Evolutionary conservation across 257 asterid species (phyloP).

Genomic region (Nicotiana knightiana): DNA sequence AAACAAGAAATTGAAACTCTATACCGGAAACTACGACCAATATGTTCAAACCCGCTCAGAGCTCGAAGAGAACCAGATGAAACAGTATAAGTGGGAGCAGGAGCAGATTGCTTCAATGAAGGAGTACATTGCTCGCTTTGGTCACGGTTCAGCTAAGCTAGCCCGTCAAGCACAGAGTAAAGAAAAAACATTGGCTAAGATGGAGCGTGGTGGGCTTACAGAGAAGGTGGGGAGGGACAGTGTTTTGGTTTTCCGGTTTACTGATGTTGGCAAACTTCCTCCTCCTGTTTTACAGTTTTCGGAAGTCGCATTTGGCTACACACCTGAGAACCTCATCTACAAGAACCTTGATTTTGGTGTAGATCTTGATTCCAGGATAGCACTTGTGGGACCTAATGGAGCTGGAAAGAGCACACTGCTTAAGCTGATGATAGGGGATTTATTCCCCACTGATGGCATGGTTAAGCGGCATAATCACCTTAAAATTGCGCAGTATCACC

Average conservation of each 20-base stretch:
- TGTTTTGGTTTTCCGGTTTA: slow-evolving; percentile 69
- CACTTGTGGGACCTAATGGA: slow-evolving; percentile 96
- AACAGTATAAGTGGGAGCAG: slow-evolving; percentile 98
- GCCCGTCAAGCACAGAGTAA: slow-evolving; percentile 99
- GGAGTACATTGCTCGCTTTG: slow-evolving; percentile 98
- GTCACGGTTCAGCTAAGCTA: slow-evolving; percentile 98
- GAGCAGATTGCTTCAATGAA: slow-evolving; percentile 95
- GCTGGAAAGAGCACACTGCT: slow-evolving; percentile 95
- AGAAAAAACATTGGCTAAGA: slow-evolving; percentile 92
- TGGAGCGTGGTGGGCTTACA: slow-evolving; percentile 97
- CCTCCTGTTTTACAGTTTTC: slow-evolving; percentile 95
- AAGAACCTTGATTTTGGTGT: slow-evolving; percentile 91
- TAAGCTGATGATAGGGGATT: slow-evolving; percentile 96
- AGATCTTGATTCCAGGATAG: slow-evolving; percentile 89
- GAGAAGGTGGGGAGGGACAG: slow-evolving; percentile 77
- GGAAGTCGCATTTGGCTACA: slow-evolving; percentile 87
- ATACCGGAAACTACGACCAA: slow-evolving; percentile 88
- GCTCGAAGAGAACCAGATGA: slow-evolving; percentile 98
- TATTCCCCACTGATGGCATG: slow-evolving; percentile 85
- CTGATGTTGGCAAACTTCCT: slow-evolving; percentile 93
- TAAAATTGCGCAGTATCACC: slow-evolving; percentile 88
- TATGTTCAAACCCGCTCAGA: slow-evolving; percentile 90
- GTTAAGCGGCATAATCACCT: slow-evolving; percentile 90
- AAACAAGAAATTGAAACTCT: slow-evolving; percentile 63
- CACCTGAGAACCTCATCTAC: slow-evolving; percentile 84